Base-by-base conservation (phyloP, 192 early-diverging fungal genomes). In the Entomortierella beljakovae region DNA sequence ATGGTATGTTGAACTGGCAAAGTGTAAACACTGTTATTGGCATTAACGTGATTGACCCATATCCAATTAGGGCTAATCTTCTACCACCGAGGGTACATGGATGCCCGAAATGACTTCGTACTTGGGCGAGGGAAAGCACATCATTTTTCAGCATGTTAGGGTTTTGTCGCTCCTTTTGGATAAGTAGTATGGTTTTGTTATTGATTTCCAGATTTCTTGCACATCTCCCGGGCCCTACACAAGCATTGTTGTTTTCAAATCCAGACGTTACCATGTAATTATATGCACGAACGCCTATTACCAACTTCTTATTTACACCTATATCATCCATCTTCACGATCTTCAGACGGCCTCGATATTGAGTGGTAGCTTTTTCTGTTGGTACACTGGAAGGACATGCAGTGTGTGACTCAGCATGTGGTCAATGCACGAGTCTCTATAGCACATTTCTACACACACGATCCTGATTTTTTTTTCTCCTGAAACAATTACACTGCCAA, bases 241-340 rank as follows among this genome's bases (percentile, higher is more conserved):
- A 13, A 8, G 54, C 10, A 10, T 25, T 32, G 11, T 20, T 31
- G 54, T 56, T 56, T 16, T 56, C 4, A 20, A 56, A 13, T 10
- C 54, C 54, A 28, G 54, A 56, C 8, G 54, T 56, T 3, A 56
- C 29, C 23, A 56, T 16, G 25, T 56, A 56, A 32, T 56, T 28
- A 31, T 31, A 25, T 23, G 6, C 25, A 13, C 54, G 11, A 6
- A 56, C 26, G 10, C 54, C 54, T 32, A 56, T 56, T 8, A 56
- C 54, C 11, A 56, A 25, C 25, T 56, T 56, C 29, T 32, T 56
- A 25, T 31, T 56, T 10, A 8, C 8, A 11, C 11, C 6, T 11
- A 7, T 28, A 25, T 28, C 54, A 25, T 25, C 7, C 23, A 56
- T 31, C 6, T 31, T 10, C 6, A 56, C 54, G 54, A 56, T 56